Evolutionary conservation across 1,284 basidiomycete species (phyloP), one percentile per base, ranked within the genome.

Genomic region (Sanghuangporus sanghuang): DNA sequence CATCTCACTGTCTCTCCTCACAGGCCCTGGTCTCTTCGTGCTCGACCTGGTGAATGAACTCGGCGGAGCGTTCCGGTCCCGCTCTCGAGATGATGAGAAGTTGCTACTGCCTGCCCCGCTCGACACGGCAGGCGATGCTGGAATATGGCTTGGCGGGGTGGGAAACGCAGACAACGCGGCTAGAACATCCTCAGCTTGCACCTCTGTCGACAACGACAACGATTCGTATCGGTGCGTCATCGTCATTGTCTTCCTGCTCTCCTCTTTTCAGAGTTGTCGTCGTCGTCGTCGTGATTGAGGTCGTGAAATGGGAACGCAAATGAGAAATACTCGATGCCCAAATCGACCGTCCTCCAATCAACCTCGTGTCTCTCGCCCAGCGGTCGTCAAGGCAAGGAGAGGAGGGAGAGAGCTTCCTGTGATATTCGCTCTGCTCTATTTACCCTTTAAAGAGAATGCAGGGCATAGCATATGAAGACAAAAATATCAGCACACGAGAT

Each of bases 121-220:
- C 1, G 61, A 49, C 5, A 42, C 39, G 21, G 55, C 23, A 32
- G 66, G 61, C 40, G 61, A 59, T 7, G 58, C 27, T 18, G 66
- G 66, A 39, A 67, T 66, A 35, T 62, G 61, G 6, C 54, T 63
- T 23, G 66, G 66, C 18, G 66, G 66, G 1, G 64, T 53, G 5
- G 66, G 66, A 52, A 67, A 67, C 21, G 64, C 58, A 39, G 66
- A 65, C 6, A 67, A 32, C 27, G 53, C 53, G 16, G 35, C 16
- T 14, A 54, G 32, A 14, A 54, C 53, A 32, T 54, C 53, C 6
- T 54, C 36, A 32, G 53, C 2, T 23, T 23, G 18, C 23, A 14
- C 49, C 21, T 23, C 49, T 27, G 18, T 52, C 49, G 27, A 9
- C n/a, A 9, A 18, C 21, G 27, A 27, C 27, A 23, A 5, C 12